These are phyloP conservation scores for Rhodotorula sp. DNA, from an alignment of 1,284 basidiomycete species.

Conservation along the genomic window DNA sequence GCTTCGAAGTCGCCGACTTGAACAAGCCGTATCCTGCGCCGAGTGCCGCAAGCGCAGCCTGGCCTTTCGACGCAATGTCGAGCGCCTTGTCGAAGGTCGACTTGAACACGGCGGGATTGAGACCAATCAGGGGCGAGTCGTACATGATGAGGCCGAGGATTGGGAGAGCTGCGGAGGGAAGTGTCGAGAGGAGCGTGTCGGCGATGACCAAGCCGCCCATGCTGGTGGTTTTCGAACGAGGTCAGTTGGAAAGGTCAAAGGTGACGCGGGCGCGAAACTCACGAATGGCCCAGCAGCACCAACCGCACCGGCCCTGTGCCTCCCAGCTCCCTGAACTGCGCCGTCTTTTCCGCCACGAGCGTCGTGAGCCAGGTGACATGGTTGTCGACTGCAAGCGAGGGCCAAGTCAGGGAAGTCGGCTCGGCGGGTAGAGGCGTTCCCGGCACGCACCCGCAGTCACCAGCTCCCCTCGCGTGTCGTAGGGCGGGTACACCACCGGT, in stretches of 20 bases:
- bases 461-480: slow-evolving; percentile 37
- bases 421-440: neutral
- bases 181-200: slow-evolving; percentile 31
- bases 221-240: neutral
- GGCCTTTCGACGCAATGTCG: slow-evolving; percentile 30
- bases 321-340: slow-evolving; percentile 16
- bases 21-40: slow-evolving; percentile 32
- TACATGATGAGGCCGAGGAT: slow-evolving; percentile 38
- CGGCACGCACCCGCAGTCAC: slow-evolving; percentile 15
- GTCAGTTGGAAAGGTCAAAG: neutral
- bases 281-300: slow-evolving; percentile 38
- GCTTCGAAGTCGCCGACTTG: slow-evolving; percentile 4
- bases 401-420: neutral
- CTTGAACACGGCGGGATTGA: slow-evolving; percentile 39
- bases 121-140: slow-evolving; percentile 35
- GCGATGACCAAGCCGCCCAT: slow-evolving; percentile 42
- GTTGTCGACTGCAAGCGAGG: slow-evolving; percentile 18
- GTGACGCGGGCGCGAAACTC: neutral
- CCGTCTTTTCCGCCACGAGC: slow-evolving; percentile 22
- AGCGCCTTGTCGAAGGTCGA: slow-evolving; percentile 33
- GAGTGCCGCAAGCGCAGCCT: slow-evolving; percentile 31
- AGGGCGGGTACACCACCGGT: slow-evolving; percentile 36
- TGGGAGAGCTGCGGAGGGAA: slow-evolving; percentile 20
- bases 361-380: slow-evolving; percentile 31
- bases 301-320: slow-evolving; percentile 24